Evolutionary conservation across 208 protist genomes (phyloP), one percentile per base, ranked within the genome.

Genomic region (Strigomonas culicis): DNA sequence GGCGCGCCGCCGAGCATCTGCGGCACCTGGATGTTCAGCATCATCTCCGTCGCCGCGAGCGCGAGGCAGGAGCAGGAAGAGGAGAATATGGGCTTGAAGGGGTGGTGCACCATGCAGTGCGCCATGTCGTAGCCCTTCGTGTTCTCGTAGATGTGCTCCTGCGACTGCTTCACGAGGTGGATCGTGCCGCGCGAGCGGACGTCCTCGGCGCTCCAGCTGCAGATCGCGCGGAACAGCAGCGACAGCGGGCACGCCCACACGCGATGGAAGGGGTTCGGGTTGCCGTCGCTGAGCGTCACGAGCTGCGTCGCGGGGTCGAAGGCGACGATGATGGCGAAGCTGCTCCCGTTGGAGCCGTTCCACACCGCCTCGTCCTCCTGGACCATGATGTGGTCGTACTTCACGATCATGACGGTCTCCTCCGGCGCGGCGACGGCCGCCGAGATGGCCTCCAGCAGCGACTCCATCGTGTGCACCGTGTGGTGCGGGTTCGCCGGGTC

Each of bases 11-110:
- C 66, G 59, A 90, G 77, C 49, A 81, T 39, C 50, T 71, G 56
- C 10, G 76, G 79, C 0, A 60, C 53, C 41, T 68, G 58, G 47
- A 86, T 82, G 67, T 68, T 77, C 68, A 77, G 71, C 80, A 84
- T 82, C 86, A 97, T 92, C 75, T 95, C 84, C 32, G 91, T 92
- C 59, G 86, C 79, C 24, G 90, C 86, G n/a, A 97, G 79, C 30
- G 91, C 88, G 19, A 95, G 59, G 72, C 85, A 92, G 25, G 77
- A 70, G 72, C 79, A 89, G 24, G 72, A 60, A 24, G 91, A 68
- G 41, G 86, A 93, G 41, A 97, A 84, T 53, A 84, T 92, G 32
- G 82, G 88, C 68, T 86, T 90, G 70, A 97, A 97, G 11, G 91
- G 91, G 74, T 97, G 91, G 64, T 93, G 80, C 52, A 95, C 84